Conservation (phyloP, 805 yeast species). For the Candida manassasensis region DNA sequence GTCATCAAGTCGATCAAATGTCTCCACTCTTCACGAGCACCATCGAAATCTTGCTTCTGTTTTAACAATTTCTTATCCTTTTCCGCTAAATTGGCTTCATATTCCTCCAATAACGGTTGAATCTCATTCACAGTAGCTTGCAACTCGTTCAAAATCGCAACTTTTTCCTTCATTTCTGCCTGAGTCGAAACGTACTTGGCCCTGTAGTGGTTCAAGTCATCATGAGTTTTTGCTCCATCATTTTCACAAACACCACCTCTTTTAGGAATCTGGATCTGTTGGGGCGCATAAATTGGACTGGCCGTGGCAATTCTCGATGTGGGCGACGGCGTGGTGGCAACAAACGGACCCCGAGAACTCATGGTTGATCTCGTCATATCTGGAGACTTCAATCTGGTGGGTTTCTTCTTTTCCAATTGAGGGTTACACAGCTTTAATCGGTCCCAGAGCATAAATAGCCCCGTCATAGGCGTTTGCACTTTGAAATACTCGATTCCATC, state of each 20-base stretch:
- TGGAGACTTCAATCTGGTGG: slow-evolving; percentile 1
- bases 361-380: background rate
- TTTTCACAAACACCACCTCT: slow-evolving; percentile 2
- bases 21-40: slow-evolving; percentile 55
- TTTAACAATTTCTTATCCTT: slow-evolving; percentile 45
- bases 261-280: slow-evolving; percentile 3
- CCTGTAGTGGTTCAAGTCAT: slow-evolving; percentile 15
- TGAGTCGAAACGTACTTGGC: slow-evolving; percentile 20
- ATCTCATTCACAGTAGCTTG: slow-evolving; percentile 45
- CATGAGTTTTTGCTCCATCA: background rate
- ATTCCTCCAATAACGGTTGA: slow-evolving; percentile 44
- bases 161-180: slow-evolving; percentile 38
- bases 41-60: slow-evolving; percentile 45
- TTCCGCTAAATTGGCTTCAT: slow-evolving; percentile 37
- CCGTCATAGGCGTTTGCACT: slow-evolving; percentile 60
- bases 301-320: background rate
- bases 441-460: slow-evolving; percentile 65
- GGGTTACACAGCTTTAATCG: slow-evolving; percentile 36
- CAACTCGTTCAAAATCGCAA: slow-evolving; percentile 43
- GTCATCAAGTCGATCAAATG: slow-evolving; percentile 54
- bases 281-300: background rate
- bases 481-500: slow-evolving; percentile 67
- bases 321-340: background rate
- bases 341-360: background rate
- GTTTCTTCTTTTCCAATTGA: background rate